Conservation (phyloP, 2,329 filamentous ascomycete genomes). For the Aspergillus sp. region DNA sequence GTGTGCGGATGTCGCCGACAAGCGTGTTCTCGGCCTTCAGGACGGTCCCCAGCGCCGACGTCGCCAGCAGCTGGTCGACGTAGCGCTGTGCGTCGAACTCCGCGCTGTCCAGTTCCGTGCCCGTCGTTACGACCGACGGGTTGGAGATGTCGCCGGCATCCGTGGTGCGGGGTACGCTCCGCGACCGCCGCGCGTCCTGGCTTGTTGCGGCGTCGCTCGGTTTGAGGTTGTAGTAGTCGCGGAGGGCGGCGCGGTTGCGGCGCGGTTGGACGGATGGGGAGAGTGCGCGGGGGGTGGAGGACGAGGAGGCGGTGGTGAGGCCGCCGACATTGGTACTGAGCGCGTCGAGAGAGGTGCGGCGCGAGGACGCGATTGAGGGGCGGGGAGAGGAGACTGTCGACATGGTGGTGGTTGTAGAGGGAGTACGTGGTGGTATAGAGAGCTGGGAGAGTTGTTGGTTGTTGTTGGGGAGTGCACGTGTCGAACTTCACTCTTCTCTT, state of each 20-base stretch:
- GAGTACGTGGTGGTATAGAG: constrained; percentile 4
- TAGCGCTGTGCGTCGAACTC: constrained; percentile 62
- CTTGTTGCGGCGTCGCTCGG: constrained; percentile 30
- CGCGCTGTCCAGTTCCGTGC: constrained; percentile 59
- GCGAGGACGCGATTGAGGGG: constrained; percentile 54
- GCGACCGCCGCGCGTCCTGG: constrained; percentile 24
- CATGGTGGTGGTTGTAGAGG: constrained; percentile 31
- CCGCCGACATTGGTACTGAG: constrained; percentile 48
- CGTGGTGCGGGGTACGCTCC: constrained; percentile 34
- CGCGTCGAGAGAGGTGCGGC: constrained; percentile 62
- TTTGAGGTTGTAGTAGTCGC: constrained; percentile 89
- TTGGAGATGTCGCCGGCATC: constrained; percentile 32
- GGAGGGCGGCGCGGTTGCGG: constrained; percentile 74
- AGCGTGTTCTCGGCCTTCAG: constrained; percentile 37
- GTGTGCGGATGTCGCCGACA: constrained; percentile 65
- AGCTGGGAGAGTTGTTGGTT: too few relatives aligned
- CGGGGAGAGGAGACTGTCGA: constrained; percentile 52
- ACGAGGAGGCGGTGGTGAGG: constrained; percentile 35
- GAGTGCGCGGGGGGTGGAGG: constrained; percentile 33
- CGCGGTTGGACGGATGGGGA: constrained; percentile 34
- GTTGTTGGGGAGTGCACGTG: too few relatives aligned
- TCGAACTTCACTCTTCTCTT: too few relatives aligned
- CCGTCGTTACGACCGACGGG: constrained; percentile 18
- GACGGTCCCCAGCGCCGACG: constrained; percentile 34
- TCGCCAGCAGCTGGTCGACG: constrained; percentile 33